phyloP scores from a whole-genome alignment of 2,329 filamentous ascomycete genomes.

The Esteya vermicola region DNA sequence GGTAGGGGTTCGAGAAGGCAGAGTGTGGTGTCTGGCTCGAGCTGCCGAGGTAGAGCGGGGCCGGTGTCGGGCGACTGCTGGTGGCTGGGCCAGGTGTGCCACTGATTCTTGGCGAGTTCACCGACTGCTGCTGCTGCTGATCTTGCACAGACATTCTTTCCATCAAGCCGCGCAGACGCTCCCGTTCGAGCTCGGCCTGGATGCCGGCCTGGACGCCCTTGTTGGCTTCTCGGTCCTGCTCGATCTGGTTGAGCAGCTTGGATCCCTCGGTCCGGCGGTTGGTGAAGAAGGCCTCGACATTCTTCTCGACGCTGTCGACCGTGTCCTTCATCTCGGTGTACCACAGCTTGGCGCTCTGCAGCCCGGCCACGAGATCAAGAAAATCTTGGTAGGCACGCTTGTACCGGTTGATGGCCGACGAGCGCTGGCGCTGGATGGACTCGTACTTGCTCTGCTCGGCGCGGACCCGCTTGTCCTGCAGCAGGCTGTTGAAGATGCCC shows the following conservation, averaged over 20 bases:
- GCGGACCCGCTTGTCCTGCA: conserved; percentile 88
- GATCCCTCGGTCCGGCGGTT: conserved; percentile 86
- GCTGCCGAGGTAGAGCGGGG: conserved; percentile 19
- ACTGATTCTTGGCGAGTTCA: conserved; percentile 1
- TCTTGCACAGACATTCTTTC: conserved; percentile 70
- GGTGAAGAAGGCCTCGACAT: conserved; percentile 93
- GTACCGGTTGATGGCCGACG: conserved; percentile 70
- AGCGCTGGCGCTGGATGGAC: conserved; percentile 67
- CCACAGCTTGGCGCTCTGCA: conserved; percentile 81
- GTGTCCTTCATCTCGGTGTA: conserved; percentile 95
- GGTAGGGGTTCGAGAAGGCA: conserved; percentile 43
- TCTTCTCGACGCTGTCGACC: conserved; percentile 81
- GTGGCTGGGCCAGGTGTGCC: not conserved
- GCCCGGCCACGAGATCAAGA: conserved; percentile 71
- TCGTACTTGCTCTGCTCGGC: conserved; percentile 95
- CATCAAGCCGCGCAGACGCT: conserved; percentile 80
- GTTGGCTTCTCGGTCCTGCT: conserved; percentile 55
- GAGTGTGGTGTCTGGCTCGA: conserved; percentile 25
- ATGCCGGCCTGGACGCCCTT: conserved; percentile 46
- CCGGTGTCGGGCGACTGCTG: conserved; percentile 19
- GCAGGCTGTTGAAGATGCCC: conserved; percentile 66
- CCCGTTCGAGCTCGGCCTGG: conserved; percentile 69
- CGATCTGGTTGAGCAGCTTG: conserved; percentile 77
- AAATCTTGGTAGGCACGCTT: conserved; percentile 88
- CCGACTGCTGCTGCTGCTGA: conserved; percentile 11